These are phyloP conservation scores for Morella rubra DNA, from an alignment of 306 rosid species.

Conservation along the genomic window DNA sequence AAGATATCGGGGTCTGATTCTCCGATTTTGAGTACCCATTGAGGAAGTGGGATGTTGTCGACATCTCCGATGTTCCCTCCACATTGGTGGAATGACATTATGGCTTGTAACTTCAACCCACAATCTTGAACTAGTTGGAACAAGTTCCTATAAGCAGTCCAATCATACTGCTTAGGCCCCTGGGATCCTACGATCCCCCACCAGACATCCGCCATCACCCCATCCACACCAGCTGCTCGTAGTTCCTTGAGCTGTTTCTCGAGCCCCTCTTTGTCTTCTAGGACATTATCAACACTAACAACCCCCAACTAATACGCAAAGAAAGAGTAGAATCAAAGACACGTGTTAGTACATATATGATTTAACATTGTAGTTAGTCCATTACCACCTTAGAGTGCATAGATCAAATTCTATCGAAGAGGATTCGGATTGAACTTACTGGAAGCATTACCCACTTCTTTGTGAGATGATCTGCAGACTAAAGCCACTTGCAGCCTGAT, in stretches of 20 bases:
- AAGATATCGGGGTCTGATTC: constrained; percentile 66
- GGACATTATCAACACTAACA: constrained; percentile 51
- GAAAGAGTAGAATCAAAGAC: constrained; percentile 9
- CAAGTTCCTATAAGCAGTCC: constrained; percentile 75
- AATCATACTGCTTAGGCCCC: constrained; percentile 72
- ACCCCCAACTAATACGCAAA: constrained; percentile 56
- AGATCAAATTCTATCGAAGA: not conserved
- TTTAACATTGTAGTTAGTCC: not conserved
- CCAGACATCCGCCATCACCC: constrained; percentile 91
- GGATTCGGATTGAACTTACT: constrained; percentile 47
- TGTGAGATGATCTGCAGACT: no score
- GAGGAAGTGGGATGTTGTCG: constrained; percentile 61
- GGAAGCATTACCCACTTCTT: constrained; percentile 99
- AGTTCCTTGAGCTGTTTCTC: constrained; percentile 48
- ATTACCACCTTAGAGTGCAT: not conserved
- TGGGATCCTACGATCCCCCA: constrained; percentile 80
- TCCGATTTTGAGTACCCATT: constrained; percentile 72
- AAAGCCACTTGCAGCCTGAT: no score
- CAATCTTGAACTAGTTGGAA: constrained; percentile 59
- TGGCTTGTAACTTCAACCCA: constrained; percentile 71
- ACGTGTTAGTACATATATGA: not conserved
- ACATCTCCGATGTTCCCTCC: constrained; percentile 90
- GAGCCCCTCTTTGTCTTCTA: constrained; percentile 43
- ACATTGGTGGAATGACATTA: constrained; percentile 96
- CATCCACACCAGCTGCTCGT: constrained; percentile 58